Percentiles rank a stretch among this genome's conserved stretches.
Conservation (phyloP, 805 yeast genomes). For the Zygotorulaspora sp. region DNA sequence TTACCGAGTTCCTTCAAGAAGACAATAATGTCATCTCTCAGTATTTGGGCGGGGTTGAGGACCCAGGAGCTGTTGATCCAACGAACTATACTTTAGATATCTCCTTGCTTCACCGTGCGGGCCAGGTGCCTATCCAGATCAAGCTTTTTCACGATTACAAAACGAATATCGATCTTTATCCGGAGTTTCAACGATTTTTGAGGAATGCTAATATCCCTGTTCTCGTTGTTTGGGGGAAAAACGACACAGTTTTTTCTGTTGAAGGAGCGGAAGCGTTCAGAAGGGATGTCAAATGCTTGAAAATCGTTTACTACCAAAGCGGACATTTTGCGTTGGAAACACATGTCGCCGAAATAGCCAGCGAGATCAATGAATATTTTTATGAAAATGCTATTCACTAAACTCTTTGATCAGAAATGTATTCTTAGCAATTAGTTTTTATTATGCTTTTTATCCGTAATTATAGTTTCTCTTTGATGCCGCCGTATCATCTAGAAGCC, state of each 20-base stretch:
- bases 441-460: not conserved
- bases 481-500: too few relatives aligned
- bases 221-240: slow-evolving; percentile 41
- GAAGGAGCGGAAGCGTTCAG: slow-evolving; percentile 40
- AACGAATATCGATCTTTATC: slow-evolving; percentile 35
- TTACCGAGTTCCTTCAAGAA: slow-evolving; percentile 20
- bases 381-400: slow-evolving; percentile 4
- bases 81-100: slow-evolving; percentile 33
- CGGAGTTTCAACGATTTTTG: slow-evolving; percentile 10
- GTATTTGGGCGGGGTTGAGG: slow-evolving; percentile 33
- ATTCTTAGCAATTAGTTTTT: not conserved
- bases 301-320: slow-evolving; percentile 30
- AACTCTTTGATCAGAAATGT: not conserved
- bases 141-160: slow-evolving; percentile 37
- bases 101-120: slow-evolving; percentile 26
- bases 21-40: slow-evolving; percentile 27
- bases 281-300: slow-evolving; percentile 32
- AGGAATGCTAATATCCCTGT: slow-evolving; percentile 7
- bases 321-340: slow-evolving; percentile 41
- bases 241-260: slow-evolving; percentile 36
- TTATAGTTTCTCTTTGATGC: too few relatives aligned
- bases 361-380: slow-evolving; percentile 20
- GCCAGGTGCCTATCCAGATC: slow-evolving; percentile 33
- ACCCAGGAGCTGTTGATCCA: slow-evolving; percentile 32
- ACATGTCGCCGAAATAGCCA: slow-evolving; percentile 33